Conservation (phyloP, 768 basidiomycete genomes). For the Cystofilobasidium ferigula region DNA sequence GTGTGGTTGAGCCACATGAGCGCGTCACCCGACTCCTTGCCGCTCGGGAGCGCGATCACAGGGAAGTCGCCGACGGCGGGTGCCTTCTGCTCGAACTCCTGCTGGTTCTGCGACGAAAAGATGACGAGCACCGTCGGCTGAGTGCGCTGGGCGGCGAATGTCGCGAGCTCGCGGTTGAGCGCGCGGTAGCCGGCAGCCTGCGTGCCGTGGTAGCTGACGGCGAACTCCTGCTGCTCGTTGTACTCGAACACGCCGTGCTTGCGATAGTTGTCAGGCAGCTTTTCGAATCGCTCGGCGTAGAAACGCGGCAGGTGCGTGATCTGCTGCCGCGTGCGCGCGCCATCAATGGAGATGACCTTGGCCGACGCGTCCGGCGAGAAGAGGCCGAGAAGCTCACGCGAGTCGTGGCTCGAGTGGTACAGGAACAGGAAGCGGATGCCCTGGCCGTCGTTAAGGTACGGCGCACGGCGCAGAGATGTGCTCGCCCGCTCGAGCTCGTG, state of each 20-base stretch:
- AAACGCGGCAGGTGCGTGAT: constrained; percentile 63
- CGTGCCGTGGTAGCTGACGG: constrained; percentile 62
- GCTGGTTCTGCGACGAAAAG: constrained; percentile 72
- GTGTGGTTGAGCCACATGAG: constrained; percentile 84
- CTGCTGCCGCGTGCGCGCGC: constrained; percentile 71
- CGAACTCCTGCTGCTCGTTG: constrained; percentile 43
- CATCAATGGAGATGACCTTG: constrained; percentile 80
- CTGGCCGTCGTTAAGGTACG: constrained; percentile 63
- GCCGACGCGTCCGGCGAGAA: constrained; percentile 61
- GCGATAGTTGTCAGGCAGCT: constrained; percentile 9
- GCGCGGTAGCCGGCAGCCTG: constrained; percentile 72
- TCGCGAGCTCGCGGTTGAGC: constrained; percentile 71
- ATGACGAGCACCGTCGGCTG: constrained; percentile 55
- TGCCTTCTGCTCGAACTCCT: constrained; percentile 64
- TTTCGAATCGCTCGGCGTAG: constrained; percentile 51
- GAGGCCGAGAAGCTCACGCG: constrained; percentile 75
- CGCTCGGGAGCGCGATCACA: constrained; percentile 62
- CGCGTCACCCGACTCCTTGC: constrained; percentile 51
- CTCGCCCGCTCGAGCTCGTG: constrained; percentile 60
- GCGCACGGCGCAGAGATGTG: constrained; percentile 49
- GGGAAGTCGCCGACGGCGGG: constrained; percentile 74
- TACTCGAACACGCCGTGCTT: constrained; percentile 47
- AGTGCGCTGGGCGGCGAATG: constrained; percentile 58
- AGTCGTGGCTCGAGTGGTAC: constrained; percentile 66
- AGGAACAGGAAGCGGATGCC: constrained; percentile 70